A percentile compares a stretch with the other conserved stretches of the same genome.
Conservation (phyloP, 1,284 basidiomycete genomes). For the Cystobasidium sp. region DNA sequence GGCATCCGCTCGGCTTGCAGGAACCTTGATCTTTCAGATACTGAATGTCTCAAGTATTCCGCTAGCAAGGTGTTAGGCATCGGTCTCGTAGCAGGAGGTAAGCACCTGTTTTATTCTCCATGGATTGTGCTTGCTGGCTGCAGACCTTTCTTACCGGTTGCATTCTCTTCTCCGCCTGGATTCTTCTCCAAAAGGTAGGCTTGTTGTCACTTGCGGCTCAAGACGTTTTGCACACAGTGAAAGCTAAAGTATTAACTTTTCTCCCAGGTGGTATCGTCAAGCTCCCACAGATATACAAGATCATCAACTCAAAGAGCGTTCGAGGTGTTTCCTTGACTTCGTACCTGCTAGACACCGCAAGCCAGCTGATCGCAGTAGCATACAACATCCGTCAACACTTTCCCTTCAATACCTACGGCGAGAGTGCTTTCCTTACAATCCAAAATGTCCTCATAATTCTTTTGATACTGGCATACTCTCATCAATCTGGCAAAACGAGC, state of each 20-base stretch:
- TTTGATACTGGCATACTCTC: slow-evolving; percentile 70
- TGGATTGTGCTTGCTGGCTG: too few relatives aligned
- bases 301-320: slow-evolving; percentile 68
- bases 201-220: neutral
- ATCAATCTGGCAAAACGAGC: slow-evolving; percentile 48
- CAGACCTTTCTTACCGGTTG: too few relatives aligned
- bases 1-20: neutral
- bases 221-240: neutral
- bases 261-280: slow-evolving; percentile 86
- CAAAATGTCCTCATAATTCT: slow-evolving; percentile 59
- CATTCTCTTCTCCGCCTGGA: too few relatives aligned
- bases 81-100: slow-evolving; percentile 76
- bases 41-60: slow-evolving; percentile 84
- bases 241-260: neutral
- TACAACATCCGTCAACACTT: slow-evolving; percentile 82
- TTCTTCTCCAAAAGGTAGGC: neutral
- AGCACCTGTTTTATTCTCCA: neutral
- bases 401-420: slow-evolving; percentile 94
- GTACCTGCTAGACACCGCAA: slow-evolving; percentile 63
- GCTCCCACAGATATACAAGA: slow-evolving; percentile 76
- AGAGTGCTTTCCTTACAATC: slow-evolving; percentile 83
- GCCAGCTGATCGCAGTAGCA: slow-evolving; percentile 59
- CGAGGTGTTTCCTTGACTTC: slow-evolving; percentile 79
- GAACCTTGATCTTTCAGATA: slow-evolving; percentile 80
- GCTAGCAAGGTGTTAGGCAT: slow-evolving; percentile 90